A percentile compares a stretch with the other conserved stretches of the same genome.
Conservation (phyloP, 2,329 filamentous ascomycete species). For the Phaeosphaeria sp. region DNA sequence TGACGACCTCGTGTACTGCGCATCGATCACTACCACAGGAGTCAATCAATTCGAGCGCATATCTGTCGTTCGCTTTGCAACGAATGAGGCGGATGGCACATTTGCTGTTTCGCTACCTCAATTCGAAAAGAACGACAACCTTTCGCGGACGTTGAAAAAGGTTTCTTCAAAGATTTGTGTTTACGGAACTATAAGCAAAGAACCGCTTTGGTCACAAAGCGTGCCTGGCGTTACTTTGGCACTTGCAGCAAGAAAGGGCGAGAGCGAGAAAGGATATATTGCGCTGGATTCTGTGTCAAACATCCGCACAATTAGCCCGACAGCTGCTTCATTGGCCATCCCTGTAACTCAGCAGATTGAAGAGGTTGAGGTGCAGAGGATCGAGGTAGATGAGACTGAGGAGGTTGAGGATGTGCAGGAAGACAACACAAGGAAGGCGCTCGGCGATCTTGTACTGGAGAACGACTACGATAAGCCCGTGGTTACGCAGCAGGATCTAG, state of each 20-base stretch:
- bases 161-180: conserved; percentile 62
- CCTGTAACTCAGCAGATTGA: conserved; percentile 41
- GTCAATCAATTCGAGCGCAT: conserved; percentile 46
- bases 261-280: conserved; percentile 72
- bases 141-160: conserved; percentile 47
- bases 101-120: conserved; percentile 50
- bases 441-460: conserved; percentile 18
- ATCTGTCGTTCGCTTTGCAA: conserved; percentile 67
- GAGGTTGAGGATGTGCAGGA: conserved; percentile 2
- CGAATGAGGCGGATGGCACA: conserved; percentile 63
- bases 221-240: conserved; percentile 67
- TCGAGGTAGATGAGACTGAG: conserved; percentile 12
- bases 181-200: conserved; percentile 67
- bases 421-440: conserved; percentile 2
- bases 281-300: conserved; percentile 78
- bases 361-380: conserved; percentile 36
- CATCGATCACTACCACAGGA: conserved; percentile 57
- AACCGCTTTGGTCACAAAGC: conserved; percentile 65
- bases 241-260: conserved; percentile 64
- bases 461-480: conserved; percentile 17
- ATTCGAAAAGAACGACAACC: conserved; percentile 43
- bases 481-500: conserved; percentile 22
- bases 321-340: conserved; percentile 31
- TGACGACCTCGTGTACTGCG: conserved; percentile 73
- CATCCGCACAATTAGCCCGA: conserved; percentile 59